Conservation (phyloP, 768 basidiomycete genomes). For the Macrolepiota albuminosa region DNA sequence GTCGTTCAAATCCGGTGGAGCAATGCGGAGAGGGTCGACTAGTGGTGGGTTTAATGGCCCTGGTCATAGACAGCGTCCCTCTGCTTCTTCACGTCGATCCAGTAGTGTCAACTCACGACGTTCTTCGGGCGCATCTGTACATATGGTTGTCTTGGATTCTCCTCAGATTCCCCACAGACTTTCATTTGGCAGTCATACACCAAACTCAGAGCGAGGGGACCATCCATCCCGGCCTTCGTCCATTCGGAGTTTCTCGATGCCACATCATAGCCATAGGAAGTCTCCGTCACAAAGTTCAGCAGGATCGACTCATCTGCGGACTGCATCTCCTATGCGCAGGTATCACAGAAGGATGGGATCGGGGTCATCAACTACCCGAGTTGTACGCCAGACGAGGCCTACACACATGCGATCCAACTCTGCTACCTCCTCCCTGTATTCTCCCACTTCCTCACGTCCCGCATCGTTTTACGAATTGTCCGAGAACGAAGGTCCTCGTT, state of each 20-base stretch:
- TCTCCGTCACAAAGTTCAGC: constrained; percentile 76
- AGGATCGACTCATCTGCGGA: constrained; percentile 59
- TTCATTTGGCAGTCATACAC: constrained; percentile 78
- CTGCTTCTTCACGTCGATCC: constrained; percentile 78
- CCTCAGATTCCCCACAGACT: constrained; percentile 60
- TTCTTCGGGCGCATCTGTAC: constrained; percentile 46
- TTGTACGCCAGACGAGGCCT: constrained; percentile 56
- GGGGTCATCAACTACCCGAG: constrained; percentile 70
- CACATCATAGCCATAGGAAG: constrained; percentile 67
- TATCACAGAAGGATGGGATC: constrained; percentile 78
- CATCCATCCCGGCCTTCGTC: constrained; percentile 80
- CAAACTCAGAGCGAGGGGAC: constrained; percentile 82
- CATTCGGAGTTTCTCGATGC: constrained; percentile 70
- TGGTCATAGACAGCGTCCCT: constrained; percentile 63
- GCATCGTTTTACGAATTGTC: constrained; percentile 75
- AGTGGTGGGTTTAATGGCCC: constrained; percentile 23
- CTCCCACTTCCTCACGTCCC: constrained; percentile 70
- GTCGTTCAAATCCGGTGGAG: constrained; percentile 26
- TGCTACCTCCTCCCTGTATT: constrained; percentile 72
- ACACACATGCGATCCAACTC: constrained; percentile 73
- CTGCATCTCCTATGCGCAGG: constrained; percentile 75
- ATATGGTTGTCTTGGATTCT: constrained; percentile 54
- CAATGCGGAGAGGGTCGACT: constrained; percentile 43
- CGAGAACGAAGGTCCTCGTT: constrained; percentile 61
- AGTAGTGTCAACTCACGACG: constrained; percentile 89